These are phyloP conservation scores for Tothia fuscella DNA, from an alignment of 2,329 filamentous ascomycete genomes.

Conservation along the genomic window DNA sequence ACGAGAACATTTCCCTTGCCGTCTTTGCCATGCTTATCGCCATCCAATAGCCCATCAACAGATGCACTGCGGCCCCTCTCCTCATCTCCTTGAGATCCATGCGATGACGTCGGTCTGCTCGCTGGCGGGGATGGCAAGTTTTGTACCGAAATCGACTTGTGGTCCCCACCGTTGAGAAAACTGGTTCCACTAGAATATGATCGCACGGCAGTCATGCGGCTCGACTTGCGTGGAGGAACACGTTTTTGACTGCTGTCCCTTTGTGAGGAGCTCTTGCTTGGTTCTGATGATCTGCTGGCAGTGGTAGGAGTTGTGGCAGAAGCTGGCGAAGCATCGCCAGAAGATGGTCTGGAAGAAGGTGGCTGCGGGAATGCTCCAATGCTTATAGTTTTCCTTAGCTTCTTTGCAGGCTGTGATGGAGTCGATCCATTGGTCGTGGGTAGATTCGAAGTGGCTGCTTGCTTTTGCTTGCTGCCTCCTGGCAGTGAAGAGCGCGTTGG, in stretches of 20 bases:
- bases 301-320: not conserved
- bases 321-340: constrained; percentile 21
- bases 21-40: constrained; percentile 40
- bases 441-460: constrained; percentile 8
- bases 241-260: not conserved
- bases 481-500: constrained; percentile 11
- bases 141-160: constrained; percentile 61
- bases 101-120: constrained; percentile 77
- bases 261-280: not conserved
- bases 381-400: constrained; percentile 76
- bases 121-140: constrained; percentile 73
- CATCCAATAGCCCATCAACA: constrained; percentile 19
- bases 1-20: constrained; percentile 91
- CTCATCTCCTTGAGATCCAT: constrained; percentile 40
- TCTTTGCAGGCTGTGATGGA: not conserved
- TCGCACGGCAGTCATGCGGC: constrained; percentile 1
- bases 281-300: not conserved
- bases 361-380: constrained; percentile 91
- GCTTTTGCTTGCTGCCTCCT: constrained; percentile 7
- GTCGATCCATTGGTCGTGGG: not conserved
- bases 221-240: constrained; percentile 16
- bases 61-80: constrained; percentile 5
- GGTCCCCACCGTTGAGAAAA: constrained; percentile 67
- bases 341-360: constrained; percentile 41
- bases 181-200: constrained; percentile 36